phyloP scores from a whole-genome alignment of 352 stramenopile species.

The Pythium volutum region DNA sequence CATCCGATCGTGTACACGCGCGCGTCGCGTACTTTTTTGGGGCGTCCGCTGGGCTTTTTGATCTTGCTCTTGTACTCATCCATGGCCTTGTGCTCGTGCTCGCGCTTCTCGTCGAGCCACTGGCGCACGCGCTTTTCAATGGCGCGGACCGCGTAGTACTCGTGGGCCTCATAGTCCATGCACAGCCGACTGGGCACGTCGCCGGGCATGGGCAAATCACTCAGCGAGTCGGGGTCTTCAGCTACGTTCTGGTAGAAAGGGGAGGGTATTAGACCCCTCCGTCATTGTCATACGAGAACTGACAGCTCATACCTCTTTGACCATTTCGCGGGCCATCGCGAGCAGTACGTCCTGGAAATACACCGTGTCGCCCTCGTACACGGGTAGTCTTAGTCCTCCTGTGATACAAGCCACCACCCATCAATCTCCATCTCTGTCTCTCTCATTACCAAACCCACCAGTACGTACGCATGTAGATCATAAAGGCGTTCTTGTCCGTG shows the following conservation, averaged over 20 bases:
- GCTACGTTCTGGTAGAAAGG: slow-evolving; percentile 4
- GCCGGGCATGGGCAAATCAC: slow-evolving; percentile 39
- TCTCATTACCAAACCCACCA: background rate
- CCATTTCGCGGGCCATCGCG: slow-evolving; percentile 73
- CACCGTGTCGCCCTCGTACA: slow-evolving; percentile 82
- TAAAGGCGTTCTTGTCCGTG: slow-evolving; percentile 42
- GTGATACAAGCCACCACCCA: background rate
- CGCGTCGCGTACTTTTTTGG: slow-evolving; percentile 73
- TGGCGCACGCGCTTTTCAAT: slow-evolving; percentile 54
- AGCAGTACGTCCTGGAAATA: slow-evolving; percentile 88
- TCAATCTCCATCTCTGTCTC: background rate
- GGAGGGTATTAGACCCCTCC: background rate
- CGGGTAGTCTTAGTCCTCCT: slow-evolving; percentile 51
- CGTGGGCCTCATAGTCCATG: slow-evolving; percentile 60
- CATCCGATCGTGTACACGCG: slow-evolving; percentile 72
- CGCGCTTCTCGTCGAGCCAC: slow-evolving; percentile 69
- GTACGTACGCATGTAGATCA: slow-evolving; percentile 57
- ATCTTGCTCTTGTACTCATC: slow-evolving; percentile 87
- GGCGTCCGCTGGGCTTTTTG: slow-evolving; percentile 72
- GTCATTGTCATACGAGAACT: background rate
- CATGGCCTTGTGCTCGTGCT: slow-evolving; percentile 69
- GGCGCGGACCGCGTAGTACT: slow-evolving; percentile 61
- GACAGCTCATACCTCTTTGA: slow-evolving; percentile 55
- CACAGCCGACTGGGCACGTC: slow-evolving; percentile 33
- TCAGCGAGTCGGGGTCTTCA: slow-evolving; percentile 40